A percentile compares a stretch with the other conserved stretches of the same genome.
Conservation (phyloP, 306 rosid species). For the Hylodesmum podocarpum region DNA sequence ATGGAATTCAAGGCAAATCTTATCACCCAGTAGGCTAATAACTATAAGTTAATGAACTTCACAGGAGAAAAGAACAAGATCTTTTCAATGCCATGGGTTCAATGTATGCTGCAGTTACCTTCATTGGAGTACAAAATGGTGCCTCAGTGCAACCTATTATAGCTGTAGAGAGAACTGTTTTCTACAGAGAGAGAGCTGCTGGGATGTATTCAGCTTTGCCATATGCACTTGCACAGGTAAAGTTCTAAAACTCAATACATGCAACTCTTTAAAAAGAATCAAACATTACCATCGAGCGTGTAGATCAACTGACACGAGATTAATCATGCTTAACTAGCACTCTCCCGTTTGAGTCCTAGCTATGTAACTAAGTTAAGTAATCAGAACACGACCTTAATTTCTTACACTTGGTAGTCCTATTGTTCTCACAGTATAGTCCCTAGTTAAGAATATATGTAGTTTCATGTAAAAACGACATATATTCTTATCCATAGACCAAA, state of each 20-base stretch:
- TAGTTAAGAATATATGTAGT: too few relatives aligned
- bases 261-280: not conserved
- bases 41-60: not conserved
- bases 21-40: not conserved
- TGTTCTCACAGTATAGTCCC: too few relatives aligned
- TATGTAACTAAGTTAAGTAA: too few relatives aligned
- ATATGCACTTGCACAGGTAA: conserved; percentile 72
- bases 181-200: conserved; percentile 79
- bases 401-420: too few relatives aligned
- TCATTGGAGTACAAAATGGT: conserved; percentile 74
- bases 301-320: too few relatives aligned
- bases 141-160: conserved; percentile 69
- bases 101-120: conserved; percentile 65
- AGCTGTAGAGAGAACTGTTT: conserved; percentile 75
- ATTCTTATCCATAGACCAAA: not conserved
- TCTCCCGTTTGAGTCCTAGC: too few relatives aligned
- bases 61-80: conserved; percentile 56
- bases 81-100: conserved; percentile 81
- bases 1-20: not conserved
- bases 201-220: conserved; percentile 83
- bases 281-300: too few relatives aligned
- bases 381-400: too few relatives aligned
- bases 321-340: too few relatives aligned
- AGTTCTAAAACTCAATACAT: not conserved
- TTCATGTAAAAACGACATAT: too few relatives aligned